Percentiles rank a stretch among this genome's conserved stretches.
Conservation (phyloP, 371 early-diverging fungal species). For the Mucor saturninus region DNA sequence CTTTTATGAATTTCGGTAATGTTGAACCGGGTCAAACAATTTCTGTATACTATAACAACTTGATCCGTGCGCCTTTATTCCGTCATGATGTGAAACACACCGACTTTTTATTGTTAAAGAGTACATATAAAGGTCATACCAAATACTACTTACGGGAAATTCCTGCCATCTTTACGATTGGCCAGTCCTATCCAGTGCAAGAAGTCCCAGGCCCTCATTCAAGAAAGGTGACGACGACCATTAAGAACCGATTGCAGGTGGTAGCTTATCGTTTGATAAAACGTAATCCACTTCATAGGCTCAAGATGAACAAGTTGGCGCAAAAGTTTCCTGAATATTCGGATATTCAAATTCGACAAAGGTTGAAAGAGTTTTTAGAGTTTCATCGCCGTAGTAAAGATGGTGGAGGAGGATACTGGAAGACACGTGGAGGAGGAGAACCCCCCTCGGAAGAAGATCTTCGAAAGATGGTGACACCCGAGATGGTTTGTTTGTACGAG, state of each 20-base stretch:
- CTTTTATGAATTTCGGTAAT: conserved; percentile 97
- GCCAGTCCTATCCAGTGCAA: conserved; percentile 96
- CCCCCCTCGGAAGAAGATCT: conserved; percentile 95
- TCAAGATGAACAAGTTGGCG: conserved; percentile 78
- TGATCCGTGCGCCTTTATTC: conserved; percentile 97
- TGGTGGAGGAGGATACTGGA: conserved; percentile 87
- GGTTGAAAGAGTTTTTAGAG: conserved; percentile 96
- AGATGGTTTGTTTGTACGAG: conserved; percentile 97
- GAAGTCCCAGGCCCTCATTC: conserved; percentile 99
- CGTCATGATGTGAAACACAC: conserved; percentile 75
- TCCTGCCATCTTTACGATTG: conserved; percentile 88
- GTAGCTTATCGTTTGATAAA: conserved; percentile 87
- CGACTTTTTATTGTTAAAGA: conserved; percentile 88
- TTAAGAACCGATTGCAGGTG: conserved; percentile 94
- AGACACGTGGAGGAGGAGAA: conserved; percentile 78
- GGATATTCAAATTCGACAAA: conserved; percentile 85
- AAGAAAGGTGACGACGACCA: conserved; percentile 91
- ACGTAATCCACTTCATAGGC: conserved; percentile 72
- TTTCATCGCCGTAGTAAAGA: conserved; percentile 89
- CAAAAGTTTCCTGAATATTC: conserved; percentile 86
- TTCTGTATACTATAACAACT: conserved; percentile 92
- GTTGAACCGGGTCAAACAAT: conserved; percentile 92
- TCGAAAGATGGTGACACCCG: conserved; percentile 96
- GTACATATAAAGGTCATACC: conserved; percentile 73
- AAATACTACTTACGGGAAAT: conserved; percentile 89